phyloP scores from a whole-genome alignment of 2,329 filamentous ascomycete species.

The Alternaria solani region DNA sequence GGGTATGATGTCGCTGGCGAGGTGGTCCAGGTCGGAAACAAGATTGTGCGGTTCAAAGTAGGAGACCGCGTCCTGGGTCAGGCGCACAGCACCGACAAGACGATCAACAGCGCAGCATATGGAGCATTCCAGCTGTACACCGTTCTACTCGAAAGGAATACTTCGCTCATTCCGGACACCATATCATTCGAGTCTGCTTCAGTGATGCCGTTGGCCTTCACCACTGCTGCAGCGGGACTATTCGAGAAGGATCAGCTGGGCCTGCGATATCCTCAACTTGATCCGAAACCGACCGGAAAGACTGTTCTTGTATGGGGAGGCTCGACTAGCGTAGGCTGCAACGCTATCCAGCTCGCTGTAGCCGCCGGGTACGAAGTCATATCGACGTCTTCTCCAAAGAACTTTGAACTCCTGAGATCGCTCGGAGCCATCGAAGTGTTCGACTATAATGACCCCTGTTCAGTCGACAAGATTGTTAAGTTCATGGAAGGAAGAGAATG shows the following conservation, averaged over 20 bases:
- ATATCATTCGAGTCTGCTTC: conserved; percentile 56
- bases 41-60: conserved; percentile 51
- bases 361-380: conserved; percentile 56
- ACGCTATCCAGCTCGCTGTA: conserved; percentile 59
- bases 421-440: conserved; percentile 59
- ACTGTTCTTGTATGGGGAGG: conserved; percentile 57
- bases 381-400: conserved; percentile 56
- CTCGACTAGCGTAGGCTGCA: conserved; percentile 54
- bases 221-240: conserved; percentile 23
- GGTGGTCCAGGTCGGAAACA: conserved; percentile 52
- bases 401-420: conserved; percentile 55
- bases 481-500: conserved; percentile 47
- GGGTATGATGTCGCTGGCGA: conserved; percentile 55
- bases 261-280: conserved; percentile 45
- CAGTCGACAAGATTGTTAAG: conserved; percentile 44
- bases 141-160: conserved; percentile 57
- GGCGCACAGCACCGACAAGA: conserved; percentile 17
- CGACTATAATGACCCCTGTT: conserved; percentile 51
- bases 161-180: conserved; percentile 57
- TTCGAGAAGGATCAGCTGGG: conserved; percentile 23
- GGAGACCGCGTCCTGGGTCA: conserved; percentile 54
- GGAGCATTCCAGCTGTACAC: conserved; percentile 60
- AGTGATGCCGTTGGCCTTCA: conserved; percentile 46
- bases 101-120: background rate
- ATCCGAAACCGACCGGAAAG: conserved; percentile 51